Conservation (phyloP, 139 green algal genomes). For the Coccomyxa sp. region DNA sequence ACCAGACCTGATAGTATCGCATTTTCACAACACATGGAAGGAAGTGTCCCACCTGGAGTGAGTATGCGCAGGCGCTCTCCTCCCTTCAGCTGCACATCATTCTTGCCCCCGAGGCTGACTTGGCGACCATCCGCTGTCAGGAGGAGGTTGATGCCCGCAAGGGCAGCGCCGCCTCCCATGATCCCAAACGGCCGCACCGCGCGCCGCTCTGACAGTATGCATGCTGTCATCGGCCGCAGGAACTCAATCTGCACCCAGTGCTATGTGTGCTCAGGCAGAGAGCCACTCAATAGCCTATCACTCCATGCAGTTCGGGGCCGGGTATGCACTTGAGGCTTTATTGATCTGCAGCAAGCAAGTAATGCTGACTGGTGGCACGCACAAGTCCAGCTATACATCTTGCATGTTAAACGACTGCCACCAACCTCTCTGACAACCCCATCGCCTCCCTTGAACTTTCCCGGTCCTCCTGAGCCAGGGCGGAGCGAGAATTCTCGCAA, state of each 20-base stretch:
- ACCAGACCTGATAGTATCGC: background rate
- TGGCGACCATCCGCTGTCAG: slow-evolving; percentile 38
- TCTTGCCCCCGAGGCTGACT: slow-evolving; percentile 78
- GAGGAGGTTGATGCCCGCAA: slow-evolving; percentile 76
- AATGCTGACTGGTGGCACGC: background rate
- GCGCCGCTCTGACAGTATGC: slow-evolving; percentile 85
- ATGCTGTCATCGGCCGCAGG: slow-evolving; percentile 70
- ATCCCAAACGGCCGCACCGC: slow-evolving; percentile 75
- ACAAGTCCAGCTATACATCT: too few relatives aligned
- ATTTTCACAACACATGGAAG: background rate
- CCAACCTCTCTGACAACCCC: slow-evolving; percentile 81
- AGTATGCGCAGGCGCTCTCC: slow-evolving; percentile 59
- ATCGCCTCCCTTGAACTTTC: slow-evolving; percentile 76
- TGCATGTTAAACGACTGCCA: background rate
- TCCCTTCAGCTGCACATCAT: slow-evolving; percentile 50
- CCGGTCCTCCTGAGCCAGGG: slow-evolving; percentile 71
- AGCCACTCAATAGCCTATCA: background rate
- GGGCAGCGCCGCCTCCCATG: slow-evolving; percentile 55
- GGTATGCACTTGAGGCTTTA: too few relatives aligned
- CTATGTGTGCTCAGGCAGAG: background rate
- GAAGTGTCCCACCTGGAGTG: slow-evolving; percentile 49
- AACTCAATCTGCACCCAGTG: slow-evolving; percentile 75
- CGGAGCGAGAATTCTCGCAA: slow-evolving; percentile 82
- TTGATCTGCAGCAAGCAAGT: too few relatives aligned
- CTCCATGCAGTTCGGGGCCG: background rate